Evolutionary conservation across 2,329 filamentous ascomycete species (phyloP), one percentile per base, ranked within the genome.

Genomic region (Penicillium sp.): DNA sequence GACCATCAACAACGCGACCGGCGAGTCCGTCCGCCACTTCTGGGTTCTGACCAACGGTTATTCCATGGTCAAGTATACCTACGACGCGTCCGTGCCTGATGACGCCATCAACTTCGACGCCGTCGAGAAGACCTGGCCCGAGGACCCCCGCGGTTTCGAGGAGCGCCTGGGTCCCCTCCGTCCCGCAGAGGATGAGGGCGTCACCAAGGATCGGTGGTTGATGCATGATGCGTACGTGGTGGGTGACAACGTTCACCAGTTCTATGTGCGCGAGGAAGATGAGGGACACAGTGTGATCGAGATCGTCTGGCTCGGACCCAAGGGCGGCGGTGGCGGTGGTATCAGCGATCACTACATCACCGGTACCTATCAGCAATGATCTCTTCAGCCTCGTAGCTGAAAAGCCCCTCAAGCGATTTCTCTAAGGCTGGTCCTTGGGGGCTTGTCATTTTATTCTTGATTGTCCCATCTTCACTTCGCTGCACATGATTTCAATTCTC

Each of bases 31-130:
- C 46, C 69, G 70, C 44, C 67, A 64, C 20, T 75, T 74, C 65
- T 75, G 72, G 71, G 69, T 76, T 11, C 53, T 76, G 52, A 76
- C 73, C 50, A 75, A 75, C 49, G 73, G 73, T 20, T 74, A 74
- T 55, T 75, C 73, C 2, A 58, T 76, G 28, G 68, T 74, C 40
- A 70, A 71, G 54, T 75, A 76, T 51, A 74, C 70, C 1, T 68
- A 74, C 39, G 66, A 67, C 24, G 63, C 67, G 46, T 61, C 62
- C 39, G 65, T 67, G 4, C 63, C 69, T 1, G 67, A 73, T 44
- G 66, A 73, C 58, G 68, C 65, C n/a, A 72, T 75, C 51, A 68
- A 74, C 58, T 75, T 75, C 24, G 70, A 74, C 51, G 64, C 68
- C 22, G 63, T 66, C n/a, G 73, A 75, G 58, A 74, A 74, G 64